These are phyloP conservation scores for Elaphomyces granulatus DNA, from an alignment of 495 filamentous ascomycete genomes.

Conservation along the genomic window DNA sequence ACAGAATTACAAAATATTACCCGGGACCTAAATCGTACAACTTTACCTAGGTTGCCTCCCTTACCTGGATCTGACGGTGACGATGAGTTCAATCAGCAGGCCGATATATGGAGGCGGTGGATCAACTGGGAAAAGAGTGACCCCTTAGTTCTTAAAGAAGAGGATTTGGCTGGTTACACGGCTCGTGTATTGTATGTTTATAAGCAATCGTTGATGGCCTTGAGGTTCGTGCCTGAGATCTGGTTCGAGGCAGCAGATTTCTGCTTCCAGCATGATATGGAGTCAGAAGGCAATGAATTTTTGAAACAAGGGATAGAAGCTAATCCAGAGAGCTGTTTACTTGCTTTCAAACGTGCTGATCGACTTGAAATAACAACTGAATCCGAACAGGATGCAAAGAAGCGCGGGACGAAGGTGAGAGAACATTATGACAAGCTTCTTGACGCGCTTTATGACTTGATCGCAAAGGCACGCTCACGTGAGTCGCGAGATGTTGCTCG, in stretches of 20 bases:
- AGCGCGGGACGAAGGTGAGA: conserved; percentile 58
- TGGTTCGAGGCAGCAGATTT: conserved; percentile 95
- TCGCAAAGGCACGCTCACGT: conserved; percentile 55
- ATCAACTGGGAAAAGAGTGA: conserved; percentile 89
- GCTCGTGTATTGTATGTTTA: conserved; percentile 75
- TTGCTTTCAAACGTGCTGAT: conserved; percentile 82
- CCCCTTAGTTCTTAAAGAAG: conserved; percentile 65
- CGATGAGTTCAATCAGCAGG: conserved; percentile 67
- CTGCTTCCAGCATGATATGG: conserved; percentile 66
- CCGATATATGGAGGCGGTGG: conserved; percentile 89
- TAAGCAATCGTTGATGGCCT: conserved; percentile 85
- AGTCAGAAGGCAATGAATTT: conserved; percentile 58
- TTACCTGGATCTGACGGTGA: conserved; percentile 76
- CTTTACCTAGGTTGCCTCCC: conserved; percentile 67
- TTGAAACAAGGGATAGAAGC: conserved; percentile 68
- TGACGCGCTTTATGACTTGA: conserved; percentile 68
- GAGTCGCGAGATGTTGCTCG: conserved; percentile 56
- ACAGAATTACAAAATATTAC: conserved; percentile 76
- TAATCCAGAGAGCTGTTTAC: conserved; percentile 82
- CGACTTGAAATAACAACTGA: conserved; percentile 59
- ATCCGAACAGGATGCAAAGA: conserved; percentile 51
- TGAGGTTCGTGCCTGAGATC: conserved; percentile 85
- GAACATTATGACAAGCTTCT: conserved; percentile 73
- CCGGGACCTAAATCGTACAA: conserved; percentile 58
- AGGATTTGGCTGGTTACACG: conserved; percentile 58